Evolutionary conservation across 148 eudicot genomes (phyloP).

Genomic region (Rheum nobile): DNA sequence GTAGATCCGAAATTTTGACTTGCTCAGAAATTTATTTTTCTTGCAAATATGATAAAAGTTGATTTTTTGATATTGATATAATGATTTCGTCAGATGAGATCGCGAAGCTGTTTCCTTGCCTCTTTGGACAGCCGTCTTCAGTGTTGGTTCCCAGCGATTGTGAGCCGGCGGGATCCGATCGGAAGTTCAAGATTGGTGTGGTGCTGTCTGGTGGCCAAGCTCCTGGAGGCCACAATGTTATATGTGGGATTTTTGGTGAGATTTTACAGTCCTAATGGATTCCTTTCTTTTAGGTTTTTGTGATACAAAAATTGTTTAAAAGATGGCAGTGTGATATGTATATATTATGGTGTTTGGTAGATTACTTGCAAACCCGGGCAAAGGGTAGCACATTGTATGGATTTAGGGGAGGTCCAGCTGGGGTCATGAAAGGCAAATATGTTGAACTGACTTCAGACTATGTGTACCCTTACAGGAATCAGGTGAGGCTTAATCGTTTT

Average conservation of each 20-base stretch:
- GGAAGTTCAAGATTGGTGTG: conserved; percentile 76
- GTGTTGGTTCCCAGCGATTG: conserved; percentile 52
- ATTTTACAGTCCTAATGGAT: neutral
- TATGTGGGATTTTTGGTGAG: conserved; percentile 59
- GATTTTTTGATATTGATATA: neutral
- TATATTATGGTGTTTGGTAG: conserved; percentile 23
- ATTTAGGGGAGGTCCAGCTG: conserved; percentile 95
- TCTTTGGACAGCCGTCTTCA: conserved; percentile 88
- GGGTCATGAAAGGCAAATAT: conserved; percentile 92
- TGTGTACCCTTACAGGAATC: conserved; percentile 94
- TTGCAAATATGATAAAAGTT: too few relatives aligned
- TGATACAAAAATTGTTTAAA: neutral
- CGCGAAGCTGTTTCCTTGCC: conserved; percentile 71
- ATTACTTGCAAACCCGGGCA: conserved; percentile 81
- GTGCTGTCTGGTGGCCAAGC: conserved; percentile 98
- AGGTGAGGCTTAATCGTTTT: conserved; percentile 36
- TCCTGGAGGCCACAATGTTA: conserved; percentile 98
- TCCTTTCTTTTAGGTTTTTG: too few relatives aligned
- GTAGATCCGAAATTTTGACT: neutral
- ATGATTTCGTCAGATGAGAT: too few relatives aligned
- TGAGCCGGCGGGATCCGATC: conserved; percentile 21
- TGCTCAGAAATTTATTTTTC: too few relatives aligned
- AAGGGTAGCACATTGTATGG: conserved; percentile 81
- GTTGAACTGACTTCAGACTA: conserved; percentile 59
- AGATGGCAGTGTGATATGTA: neutral